Evolutionary conservation across 352 stramenopile genomes (phyloP).

Genomic region (Phytophthora chlamydospora): DNA sequence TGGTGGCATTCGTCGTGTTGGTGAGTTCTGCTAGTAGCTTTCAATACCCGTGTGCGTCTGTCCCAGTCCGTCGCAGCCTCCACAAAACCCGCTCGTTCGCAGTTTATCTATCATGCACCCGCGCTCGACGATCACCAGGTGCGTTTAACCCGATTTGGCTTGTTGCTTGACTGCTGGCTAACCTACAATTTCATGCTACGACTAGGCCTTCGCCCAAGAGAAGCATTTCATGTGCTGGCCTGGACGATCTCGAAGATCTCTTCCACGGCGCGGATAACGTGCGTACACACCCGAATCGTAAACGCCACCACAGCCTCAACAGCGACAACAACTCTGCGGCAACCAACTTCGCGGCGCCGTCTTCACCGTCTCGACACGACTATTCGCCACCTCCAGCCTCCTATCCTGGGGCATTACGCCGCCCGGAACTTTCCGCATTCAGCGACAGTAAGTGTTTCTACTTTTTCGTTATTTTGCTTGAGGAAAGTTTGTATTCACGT

Average conservation of each 20-base stretch:
- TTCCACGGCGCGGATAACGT: slow-evolving; percentile 35
- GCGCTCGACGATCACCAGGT: slow-evolving; percentile 46
- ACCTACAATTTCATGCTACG: slow-evolving; percentile 7
- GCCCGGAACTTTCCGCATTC: slow-evolving; percentile 30
- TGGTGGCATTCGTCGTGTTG: slow-evolving; percentile 34
- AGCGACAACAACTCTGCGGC: slow-evolving; percentile 36
- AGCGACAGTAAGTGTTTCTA: slow-evolving; percentile 40
- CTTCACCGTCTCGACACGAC: slow-evolving; percentile 27
- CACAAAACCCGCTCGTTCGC: slow-evolving; percentile 13
- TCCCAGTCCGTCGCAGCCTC: slow-evolving; percentile 12
- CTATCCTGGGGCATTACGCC: slow-evolving; percentile 27
- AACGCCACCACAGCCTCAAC: slow-evolving; percentile 62
- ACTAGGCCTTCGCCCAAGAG: slow-evolving; percentile 66
- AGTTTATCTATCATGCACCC: slow-evolving; percentile 38
- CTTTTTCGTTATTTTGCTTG: slow-evolving; percentile 3
- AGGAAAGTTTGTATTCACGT: slow-evolving; percentile 5
- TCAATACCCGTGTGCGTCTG: slow-evolving; percentile 18
- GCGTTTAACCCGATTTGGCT: background rate
- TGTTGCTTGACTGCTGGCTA: background rate
- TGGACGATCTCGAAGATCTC: slow-evolving; percentile 58
- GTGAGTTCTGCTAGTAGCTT: slow-evolving; percentile 43
- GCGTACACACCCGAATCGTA: slow-evolving; percentile 36
- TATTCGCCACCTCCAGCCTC: slow-evolving; percentile 24
- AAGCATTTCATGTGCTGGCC: slow-evolving; percentile 57
- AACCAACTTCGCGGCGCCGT: slow-evolving; percentile 21